Evolutionary conservation across 768 basidiomycete species (phyloP), one percentile per base, ranked within the genome.

Genomic region (Lentinula raphanica): DNA sequence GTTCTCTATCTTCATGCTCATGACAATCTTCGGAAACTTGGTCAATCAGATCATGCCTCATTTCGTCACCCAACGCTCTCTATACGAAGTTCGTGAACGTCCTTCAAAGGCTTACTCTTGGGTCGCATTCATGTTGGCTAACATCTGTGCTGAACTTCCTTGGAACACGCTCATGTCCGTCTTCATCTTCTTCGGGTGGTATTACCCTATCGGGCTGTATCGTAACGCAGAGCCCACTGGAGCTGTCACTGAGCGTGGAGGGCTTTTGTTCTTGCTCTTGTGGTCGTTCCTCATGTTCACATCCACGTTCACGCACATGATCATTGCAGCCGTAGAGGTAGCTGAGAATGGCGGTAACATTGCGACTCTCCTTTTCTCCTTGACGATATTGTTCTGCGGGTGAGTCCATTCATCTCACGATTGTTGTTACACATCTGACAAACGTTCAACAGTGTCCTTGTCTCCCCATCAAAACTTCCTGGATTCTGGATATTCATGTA

Each of bases 401-500:
- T 62, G 50, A 32, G 72, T n/a, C 73, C 2, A 61, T 71, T 32
- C 66, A 64, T 6, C 27, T 44, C 21, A 8, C 29, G 12, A 27
- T 6, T 40, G n/a, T 13, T 21, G 27, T 31, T 23, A 21, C 15
- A 29, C n/a, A 28, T 17, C 38, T 56, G 15, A 27, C 23, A 19
- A 42, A 31, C 17, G 12, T 15, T 19, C 23, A 49, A n/a, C 36
- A 63, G 75, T 69, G 71, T 71, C 56, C 60, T 73, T 63, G 67
- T 69, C 62, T 64, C 65, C 50, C 64, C 66, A 12, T 50, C 48
- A 5, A 51, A 54, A 13, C 58, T 65, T 5, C 65, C 69, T 12
- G 65, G 70, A 38, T 72, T 64, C 64, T 69, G 72, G 71, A 66
- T 68, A 3, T 77, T 73, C 70, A 72, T 76, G 72, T 74, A 84